Conservation (phyloP, 2,329 filamentous ascomycete species). For the Juglanconis sp. region DNA sequence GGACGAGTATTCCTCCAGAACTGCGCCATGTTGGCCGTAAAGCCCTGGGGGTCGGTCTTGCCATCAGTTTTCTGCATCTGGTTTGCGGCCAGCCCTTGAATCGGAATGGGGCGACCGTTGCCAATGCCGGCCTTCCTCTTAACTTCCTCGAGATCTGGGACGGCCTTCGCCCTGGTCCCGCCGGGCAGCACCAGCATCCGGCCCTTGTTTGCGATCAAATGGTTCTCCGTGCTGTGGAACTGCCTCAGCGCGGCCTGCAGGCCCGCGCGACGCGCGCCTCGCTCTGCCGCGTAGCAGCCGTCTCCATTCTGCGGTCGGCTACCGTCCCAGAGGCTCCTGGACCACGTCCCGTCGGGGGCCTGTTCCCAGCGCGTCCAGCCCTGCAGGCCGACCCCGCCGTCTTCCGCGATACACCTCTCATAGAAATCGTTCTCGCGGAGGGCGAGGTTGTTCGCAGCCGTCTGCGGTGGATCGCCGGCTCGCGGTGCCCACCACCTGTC, state of each 20-base stretch:
- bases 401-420: slow-evolving; percentile 28
- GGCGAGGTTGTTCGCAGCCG: slow-evolving; percentile 29
- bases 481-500: slow-evolving; percentile 14
- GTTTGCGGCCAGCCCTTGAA: not conserved
- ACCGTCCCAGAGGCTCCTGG: not conserved
- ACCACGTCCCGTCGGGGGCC: slow-evolving; percentile 14
- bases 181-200: slow-evolving; percentile 35
- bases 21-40: slow-evolving; percentile 16
- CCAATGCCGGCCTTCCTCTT: slow-evolving; percentile 9
- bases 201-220: slow-evolving; percentile 32
- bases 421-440: slow-evolving; percentile 34
- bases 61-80: slow-evolving; percentile 13
- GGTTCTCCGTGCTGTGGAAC: slow-evolving; percentile 37
- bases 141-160: slow-evolving; percentile 23
- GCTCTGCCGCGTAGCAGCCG: slow-evolving; percentile 31
- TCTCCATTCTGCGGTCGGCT: slow-evolving; percentile 2
- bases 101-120: not conserved
- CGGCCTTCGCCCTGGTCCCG: slow-evolving; percentile 19
- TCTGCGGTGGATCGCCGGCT: not conserved
- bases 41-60: slow-evolving; percentile 19
- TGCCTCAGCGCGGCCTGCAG: slow-evolving; percentile 40
- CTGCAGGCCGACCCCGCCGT: not conserved
- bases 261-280: slow-evolving; percentile 43
- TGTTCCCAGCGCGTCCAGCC: slow-evolving; percentile 19
- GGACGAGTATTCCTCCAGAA: slow-evolving; percentile 11